Base-by-base conservation (phyloP, 2,329 filamentous ascomycete species). In the Simplicillium aogashimaense region DNA sequence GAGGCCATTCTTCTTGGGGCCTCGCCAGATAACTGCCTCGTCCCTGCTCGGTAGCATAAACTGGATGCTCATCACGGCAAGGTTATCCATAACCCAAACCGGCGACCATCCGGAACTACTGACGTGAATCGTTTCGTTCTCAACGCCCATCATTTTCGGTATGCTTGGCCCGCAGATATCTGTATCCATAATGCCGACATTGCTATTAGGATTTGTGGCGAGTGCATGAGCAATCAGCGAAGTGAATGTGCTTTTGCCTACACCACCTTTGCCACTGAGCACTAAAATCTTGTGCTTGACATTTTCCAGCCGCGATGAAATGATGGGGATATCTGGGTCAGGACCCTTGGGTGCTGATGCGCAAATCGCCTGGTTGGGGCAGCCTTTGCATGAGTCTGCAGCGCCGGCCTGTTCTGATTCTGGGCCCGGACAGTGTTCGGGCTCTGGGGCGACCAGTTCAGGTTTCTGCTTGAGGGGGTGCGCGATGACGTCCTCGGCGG, bases 131-230 rank as follows among this genome's bases (percentile, higher is more conserved):
- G 85, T 94, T 65, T 98, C 90, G 18, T 78, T 69, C 61, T 95
- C 89, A 1, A 95, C 90, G 29, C 92, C 92, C 81, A 98, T 89
- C 90, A 98, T 97, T 67, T 95, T 95, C 15, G 92, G 92, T 53
- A 98, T 95, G 47, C 81, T 87, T 1, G 92, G 92, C 0, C 92
- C 92, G 64, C 88, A 95, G 46, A 98, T 95, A 61, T 98, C 92
- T 7, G 92, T 94, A 63, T 98, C 92, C 87, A 97, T 95, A 51
- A 98, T 82, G 15, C 90, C 92, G 20, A 98, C 86, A 1, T 78
- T 86, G 42, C 70, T 82, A 35, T 82, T 77, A 0, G 82, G 78
- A 59, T 94, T 86, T 12, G 78, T 76, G 2, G 92, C 86, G 53
- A 98, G 94, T 2, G 86, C 89, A 57, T 95, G 87, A 2, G 86